A percentile compares a stretch with the other conserved stretches of the same genome.
Evolutionary conservation across 2,329 filamentous ascomycete species (phyloP).

Genomic region (Podosphaera aphanis): DNA sequence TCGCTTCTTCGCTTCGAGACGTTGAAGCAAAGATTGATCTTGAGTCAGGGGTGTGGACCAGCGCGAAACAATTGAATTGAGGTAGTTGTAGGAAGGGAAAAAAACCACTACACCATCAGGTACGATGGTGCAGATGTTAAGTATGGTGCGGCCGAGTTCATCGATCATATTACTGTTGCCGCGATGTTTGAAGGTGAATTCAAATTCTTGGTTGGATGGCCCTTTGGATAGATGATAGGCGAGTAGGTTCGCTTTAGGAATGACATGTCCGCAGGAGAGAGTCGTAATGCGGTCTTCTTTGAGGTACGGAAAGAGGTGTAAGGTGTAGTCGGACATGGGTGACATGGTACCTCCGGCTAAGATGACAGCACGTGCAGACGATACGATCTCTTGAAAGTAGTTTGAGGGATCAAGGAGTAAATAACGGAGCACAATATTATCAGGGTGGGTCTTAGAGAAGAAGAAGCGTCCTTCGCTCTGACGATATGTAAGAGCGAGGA

Average conservation of each 20-base stretch:
- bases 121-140: slow-evolving; percentile 48
- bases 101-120: slow-evolving; percentile 85
- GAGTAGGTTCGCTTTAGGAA: slow-evolving; percentile 58
- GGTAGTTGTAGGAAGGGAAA: slow-evolving; percentile 84
- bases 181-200: slow-evolving; percentile 71
- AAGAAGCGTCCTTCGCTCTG: slow-evolving; percentile 47
- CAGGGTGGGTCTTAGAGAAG: slow-evolving; percentile 24
- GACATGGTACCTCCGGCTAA: slow-evolving; percentile 95
- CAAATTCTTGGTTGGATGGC: slow-evolving; percentile 33
- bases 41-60: slow-evolving; percentile 23
- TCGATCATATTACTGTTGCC: slow-evolving; percentile 36
- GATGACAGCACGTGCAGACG: slow-evolving; percentile 65
- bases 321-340: slow-evolving; percentile 72
- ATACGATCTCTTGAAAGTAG: slow-evolving; percentile 72
- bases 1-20: slow-evolving; percentile 32
- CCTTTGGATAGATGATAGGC: slow-evolving; percentile 43
- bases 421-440: slow-evolving; percentile 48
- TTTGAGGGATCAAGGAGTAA: slow-evolving; percentile 76
- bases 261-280: slow-evolving; percentile 84
- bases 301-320: slow-evolving; percentile 65
- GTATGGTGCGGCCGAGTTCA: slow-evolving; percentile 50
- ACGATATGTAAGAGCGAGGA: slow-evolving; percentile 67
- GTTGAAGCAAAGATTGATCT: slow-evolving; percentile 29
- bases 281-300: slow-evolving; percentile 41
- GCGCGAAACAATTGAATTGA: slow-evolving; percentile 43